phyloP scores from a whole-genome alignment of 495 filamentous ascomycete genomes.

The Aeminium ludgeri region DNA sequence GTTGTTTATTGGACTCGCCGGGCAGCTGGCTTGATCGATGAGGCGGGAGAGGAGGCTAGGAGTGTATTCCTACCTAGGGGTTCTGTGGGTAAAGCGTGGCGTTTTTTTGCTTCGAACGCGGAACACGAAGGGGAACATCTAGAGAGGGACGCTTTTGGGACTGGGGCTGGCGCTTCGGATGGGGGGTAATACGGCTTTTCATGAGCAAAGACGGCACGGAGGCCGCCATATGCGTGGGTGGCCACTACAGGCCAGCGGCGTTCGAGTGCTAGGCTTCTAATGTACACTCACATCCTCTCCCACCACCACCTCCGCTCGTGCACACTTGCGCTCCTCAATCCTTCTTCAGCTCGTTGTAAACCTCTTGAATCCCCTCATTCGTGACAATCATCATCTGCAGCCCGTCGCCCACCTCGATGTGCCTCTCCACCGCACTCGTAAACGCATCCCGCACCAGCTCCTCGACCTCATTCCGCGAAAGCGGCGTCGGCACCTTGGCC shows the following conservation, averaged over 20 bases:
- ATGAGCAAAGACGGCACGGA: too few relatives aligned
- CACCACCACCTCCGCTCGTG: too few relatives aligned
- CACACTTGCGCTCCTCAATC: too few relatives aligned
- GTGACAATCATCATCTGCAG: conserved; percentile 92
- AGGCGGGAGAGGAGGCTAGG: neutral
- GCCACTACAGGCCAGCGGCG: too few relatives aligned
- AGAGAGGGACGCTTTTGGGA: too few relatives aligned
- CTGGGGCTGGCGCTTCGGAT: too few relatives aligned
- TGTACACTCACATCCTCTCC: neutral
- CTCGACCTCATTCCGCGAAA: conserved; percentile 59
- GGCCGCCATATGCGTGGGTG: too few relatives aligned
- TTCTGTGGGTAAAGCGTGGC: conserved; percentile 21
- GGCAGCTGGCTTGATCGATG: conserved; percentile 45
- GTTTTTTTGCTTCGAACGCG: too few relatives aligned
- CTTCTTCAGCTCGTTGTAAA: conserved; percentile 68
- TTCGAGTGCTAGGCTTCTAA: too few relatives aligned
- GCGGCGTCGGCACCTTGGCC: conserved; percentile 44
- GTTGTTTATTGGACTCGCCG: conserved; percentile 88
- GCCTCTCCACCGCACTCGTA: conserved; percentile 90
- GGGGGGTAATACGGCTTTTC: too few relatives aligned
- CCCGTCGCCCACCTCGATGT: conserved; percentile 95
- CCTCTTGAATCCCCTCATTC: conserved; percentile 72
- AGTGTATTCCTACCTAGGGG: too few relatives aligned
- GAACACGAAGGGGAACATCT: too few relatives aligned
- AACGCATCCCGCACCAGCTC: conserved; percentile 90